Evolutionary conservation across 169 alveolate genomes (phyloP).

Genomic region (Perkinsus chesapeaki): DNA sequence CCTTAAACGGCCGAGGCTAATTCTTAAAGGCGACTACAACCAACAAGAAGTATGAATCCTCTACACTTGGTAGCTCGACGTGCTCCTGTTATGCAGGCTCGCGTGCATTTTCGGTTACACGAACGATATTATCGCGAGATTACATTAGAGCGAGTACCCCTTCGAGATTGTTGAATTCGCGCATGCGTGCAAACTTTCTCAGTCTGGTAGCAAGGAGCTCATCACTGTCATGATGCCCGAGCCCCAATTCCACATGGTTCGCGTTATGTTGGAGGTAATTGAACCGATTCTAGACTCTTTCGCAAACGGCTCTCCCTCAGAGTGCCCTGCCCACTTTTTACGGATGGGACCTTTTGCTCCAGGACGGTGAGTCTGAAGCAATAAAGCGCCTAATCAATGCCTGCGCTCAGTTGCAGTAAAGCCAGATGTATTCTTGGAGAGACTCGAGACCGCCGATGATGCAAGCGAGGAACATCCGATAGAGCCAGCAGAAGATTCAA

Average conservation of each 20-base stretch:
- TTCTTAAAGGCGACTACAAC: background rate
- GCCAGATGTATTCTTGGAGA: background rate
- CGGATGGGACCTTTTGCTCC: background rate
- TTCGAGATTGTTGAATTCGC: background rate
- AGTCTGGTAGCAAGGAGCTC: background rate
- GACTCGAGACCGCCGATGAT: background rate
- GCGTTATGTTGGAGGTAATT: background rate
- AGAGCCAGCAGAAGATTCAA: background rate
- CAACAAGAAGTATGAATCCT: background rate
- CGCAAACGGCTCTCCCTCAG: background rate
- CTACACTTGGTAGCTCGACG: background rate
- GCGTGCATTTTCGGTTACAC: background rate
- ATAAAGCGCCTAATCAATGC: background rate
- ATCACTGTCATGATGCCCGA: background rate
- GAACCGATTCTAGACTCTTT: background rate
- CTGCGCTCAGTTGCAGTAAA: background rate
- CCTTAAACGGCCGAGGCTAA: background rate
- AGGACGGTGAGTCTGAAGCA: background rate
- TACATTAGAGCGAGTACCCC: background rate
- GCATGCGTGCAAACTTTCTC: background rate
- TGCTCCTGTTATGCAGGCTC: background rate
- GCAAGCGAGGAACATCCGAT: background rate
- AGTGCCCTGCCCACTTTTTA: background rate
- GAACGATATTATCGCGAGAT: background rate
- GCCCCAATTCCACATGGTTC: background rate